Evolutionary conservation across 2,329 filamentous ascomycete species (phyloP).

Genomic region (Pseudohalonectria lignicola): DNA sequence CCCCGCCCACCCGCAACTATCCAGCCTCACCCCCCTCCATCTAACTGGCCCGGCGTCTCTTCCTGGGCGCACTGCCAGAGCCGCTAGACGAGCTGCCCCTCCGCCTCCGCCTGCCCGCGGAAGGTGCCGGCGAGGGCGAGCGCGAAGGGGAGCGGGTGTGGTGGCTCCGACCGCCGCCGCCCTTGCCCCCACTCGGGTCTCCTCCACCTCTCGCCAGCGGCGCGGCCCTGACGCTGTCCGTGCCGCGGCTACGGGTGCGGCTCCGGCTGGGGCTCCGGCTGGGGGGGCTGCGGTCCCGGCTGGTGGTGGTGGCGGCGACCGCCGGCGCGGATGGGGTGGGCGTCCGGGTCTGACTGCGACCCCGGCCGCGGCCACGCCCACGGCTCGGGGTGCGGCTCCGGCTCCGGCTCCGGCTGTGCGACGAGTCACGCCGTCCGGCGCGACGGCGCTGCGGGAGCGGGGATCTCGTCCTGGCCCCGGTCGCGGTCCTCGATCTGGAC

Average conservation of each 20-base stretch:
- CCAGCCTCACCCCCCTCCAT: too few relatives aligned
- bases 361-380: background rate
- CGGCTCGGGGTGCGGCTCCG: constrained; percentile 4
- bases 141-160: constrained; percentile 7
- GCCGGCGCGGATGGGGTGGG: background rate
- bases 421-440: constrained; percentile 4
- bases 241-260: constrained; percentile 1
- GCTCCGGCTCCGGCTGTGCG: constrained; percentile 10
- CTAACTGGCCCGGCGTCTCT: constrained; percentile 10
- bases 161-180: too few relatives aligned
- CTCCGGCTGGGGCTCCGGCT: constrained; percentile 1
- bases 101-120: constrained; percentile 8
- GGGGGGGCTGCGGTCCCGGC: constrained; percentile 1
- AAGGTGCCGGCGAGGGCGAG: constrained; percentile 7
- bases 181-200: background rate
- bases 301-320: background rate
- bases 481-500: background rate
- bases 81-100: constrained; percentile 9
- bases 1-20: too few relatives aligned
- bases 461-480: too few relatives aligned
- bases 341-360: background rate
- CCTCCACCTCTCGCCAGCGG: background rate
- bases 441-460: background rate
- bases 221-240: background rate
- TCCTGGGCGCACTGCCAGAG: constrained; percentile 10